Base-by-base conservation (phyloP, 2,329 filamentous ascomycete genomes). In the Rhinocladiella similis region DNA sequence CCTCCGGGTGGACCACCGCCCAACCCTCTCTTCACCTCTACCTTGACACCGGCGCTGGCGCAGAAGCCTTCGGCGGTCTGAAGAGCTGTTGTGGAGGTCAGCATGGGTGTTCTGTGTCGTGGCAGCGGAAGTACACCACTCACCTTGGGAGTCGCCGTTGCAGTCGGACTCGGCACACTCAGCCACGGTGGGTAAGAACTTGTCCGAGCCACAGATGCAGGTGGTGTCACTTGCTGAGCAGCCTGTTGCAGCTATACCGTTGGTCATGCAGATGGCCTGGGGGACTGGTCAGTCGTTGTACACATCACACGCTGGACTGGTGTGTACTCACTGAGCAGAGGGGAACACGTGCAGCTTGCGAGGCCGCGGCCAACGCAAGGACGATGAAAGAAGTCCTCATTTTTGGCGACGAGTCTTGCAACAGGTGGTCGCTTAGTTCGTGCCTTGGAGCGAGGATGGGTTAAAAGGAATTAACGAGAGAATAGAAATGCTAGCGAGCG, bases 261-360 rank as follows among this genome's bases (percentile, higher is more conserved):
- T 41, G 49, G 54, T 56, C 54, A 56, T 41, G 48, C 54, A 56
- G 20, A 56, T 38, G 16, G 54, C 54, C 54, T 56, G 18, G 10
- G 13, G 47, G 13, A 16, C 2, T 14, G 13, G 36, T 49, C 52
- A 49, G 36, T n/a, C 7, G 29, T 27, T 20, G 29, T 33, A 33
- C 29, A 33, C 25, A 3, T 33, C 10, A 12, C 10, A 12, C 10
- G 6, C 5, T 9, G 6, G 3, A 33, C 3, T 12, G 29, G 10
- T 12, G 20, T 46, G 9, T 20, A 35, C 52, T 54, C 29, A 54
- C 52, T 10, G 52, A 54, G 52, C 52, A 54, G 12, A 54, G 52
- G 19, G 52, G 52, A n/a, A 54, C n/a, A n/a, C 52, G 52, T 16
- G 25, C 46, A 16, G 52, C 52, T 19, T 49, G 20, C 14, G 45